Evolutionary conservation across 257 asterid genomes (phyloP).

Genomic region (Vinca minor): DNA sequence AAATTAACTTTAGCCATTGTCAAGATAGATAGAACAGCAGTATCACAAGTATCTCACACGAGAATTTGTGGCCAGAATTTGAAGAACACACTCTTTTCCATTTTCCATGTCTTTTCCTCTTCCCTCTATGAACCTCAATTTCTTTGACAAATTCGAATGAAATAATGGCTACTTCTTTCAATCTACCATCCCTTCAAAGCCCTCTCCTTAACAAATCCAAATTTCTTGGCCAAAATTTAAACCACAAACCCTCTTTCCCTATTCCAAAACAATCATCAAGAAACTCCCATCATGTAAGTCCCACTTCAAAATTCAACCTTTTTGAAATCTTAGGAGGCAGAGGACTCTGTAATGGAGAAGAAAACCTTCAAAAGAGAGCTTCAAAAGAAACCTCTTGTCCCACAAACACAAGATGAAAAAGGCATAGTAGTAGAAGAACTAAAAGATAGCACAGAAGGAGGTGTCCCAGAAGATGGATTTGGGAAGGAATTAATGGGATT

Average conservation of each 20-base stretch:
- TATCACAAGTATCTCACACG: too few relatives aligned
- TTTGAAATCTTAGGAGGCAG: constrained; percentile 73
- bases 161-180: constrained; percentile 54
- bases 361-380: constrained; percentile 43
- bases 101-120: neutral
- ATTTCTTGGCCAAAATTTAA: constrained; percentile 45
- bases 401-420: constrained; percentile 11
- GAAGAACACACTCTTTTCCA: neutral
- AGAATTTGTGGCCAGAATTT: constrained; percentile 38
- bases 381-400: constrained; percentile 37
- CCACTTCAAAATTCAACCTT: constrained; percentile 68
- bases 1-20: too few relatives aligned
- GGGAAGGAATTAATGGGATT: constrained; percentile 74
- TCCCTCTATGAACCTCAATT: neutral
- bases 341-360: constrained; percentile 78
- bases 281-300: constrained; percentile 11
- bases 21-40: neutral
- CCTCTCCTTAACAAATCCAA: constrained; percentile 42
- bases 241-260: constrained; percentile 20
- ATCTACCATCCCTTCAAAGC: constrained; percentile 38
- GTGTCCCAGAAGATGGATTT: constrained; percentile 47
- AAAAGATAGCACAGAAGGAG: constrained; percentile 13
- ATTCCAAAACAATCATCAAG: constrained; percentile 21
- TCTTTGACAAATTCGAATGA: neutral
- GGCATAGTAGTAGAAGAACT: neutral